phyloP scores from a whole-genome alignment of 768 basidiomycete genomes.

The Antrodiella citrinella region DNA sequence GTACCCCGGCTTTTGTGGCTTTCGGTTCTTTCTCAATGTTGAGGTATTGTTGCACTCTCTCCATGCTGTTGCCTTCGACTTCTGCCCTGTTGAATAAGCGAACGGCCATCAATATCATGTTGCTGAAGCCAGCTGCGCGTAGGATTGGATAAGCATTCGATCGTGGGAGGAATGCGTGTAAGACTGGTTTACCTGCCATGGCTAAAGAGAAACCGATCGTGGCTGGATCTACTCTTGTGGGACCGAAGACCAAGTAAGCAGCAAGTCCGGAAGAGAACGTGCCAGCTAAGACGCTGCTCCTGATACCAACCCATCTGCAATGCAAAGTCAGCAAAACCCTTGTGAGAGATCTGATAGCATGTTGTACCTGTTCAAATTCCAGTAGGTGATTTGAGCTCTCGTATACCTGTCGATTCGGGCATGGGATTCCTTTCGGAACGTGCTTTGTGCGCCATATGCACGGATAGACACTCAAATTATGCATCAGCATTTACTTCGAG shows the following conservation, averaged over 20 bases:
- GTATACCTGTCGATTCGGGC: constrained; percentile 40
- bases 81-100: constrained; percentile 36
- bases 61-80: constrained; percentile 22
- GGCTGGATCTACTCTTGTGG: too few species aligned
- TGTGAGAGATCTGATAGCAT: neutral
- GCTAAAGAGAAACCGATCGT: constrained; percentile 30
- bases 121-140: constrained; percentile 39
- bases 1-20: constrained; percentile 30
- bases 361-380: constrained; percentile 35
- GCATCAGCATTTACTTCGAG: too few species aligned
- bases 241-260: constrained; percentile 42
- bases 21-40: constrained; percentile 45
- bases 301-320: constrained; percentile 36
- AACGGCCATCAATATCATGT: constrained; percentile 42
- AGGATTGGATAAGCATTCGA: neutral
- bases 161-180: neutral
- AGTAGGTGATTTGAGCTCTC: constrained; percentile 32
- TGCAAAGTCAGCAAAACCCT: neutral
- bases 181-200: constrained; percentile 28
- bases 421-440: constrained; percentile 32
- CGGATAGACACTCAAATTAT: constrained; percentile 42
- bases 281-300: constrained; percentile 47
- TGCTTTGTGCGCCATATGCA: constrained; percentile 44
- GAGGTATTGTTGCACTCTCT: constrained; percentile 47
- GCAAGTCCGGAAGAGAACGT: constrained; percentile 41